Evolutionary conservation across 345 rosid species (phyloP).

Genomic region (Aquilaria malaccensis): DNA sequence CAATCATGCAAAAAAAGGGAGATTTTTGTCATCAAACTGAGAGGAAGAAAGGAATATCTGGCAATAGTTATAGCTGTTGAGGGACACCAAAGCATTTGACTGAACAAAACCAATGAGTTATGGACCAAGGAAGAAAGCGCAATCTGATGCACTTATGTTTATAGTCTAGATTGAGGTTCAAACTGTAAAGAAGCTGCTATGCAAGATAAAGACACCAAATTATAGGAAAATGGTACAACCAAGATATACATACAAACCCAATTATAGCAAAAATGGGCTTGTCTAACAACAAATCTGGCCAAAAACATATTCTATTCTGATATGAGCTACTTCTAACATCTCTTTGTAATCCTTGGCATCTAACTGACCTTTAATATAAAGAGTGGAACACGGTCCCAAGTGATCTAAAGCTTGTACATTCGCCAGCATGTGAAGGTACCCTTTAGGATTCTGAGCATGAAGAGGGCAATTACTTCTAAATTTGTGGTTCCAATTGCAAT

Average conservation of each 20-base stretch:
- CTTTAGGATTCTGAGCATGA: conserved; percentile 17
- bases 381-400: conserved; percentile 6
- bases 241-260: too few species aligned
- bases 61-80: neutral
- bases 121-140: too few species aligned
- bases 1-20: conserved; percentile 18
- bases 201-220: neutral
- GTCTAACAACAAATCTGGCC: too few species aligned
- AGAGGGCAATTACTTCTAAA: conserved; percentile 13
- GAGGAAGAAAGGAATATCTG: neutral
- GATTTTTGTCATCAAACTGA: conserved; percentile 7
- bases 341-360: too few species aligned
- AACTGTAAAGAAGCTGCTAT: neutral
- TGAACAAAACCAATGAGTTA: neutral
- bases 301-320: too few species aligned
- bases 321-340: too few species aligned
- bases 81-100: neutral
- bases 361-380: conserved; percentile 22
- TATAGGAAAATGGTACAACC: neutral
- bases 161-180: neutral
- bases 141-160: neutral
- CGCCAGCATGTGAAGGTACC: conserved; percentile 15
- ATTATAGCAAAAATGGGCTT: too few species aligned
- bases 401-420: conserved; percentile 13
- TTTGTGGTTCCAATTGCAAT: conserved; percentile 35